phyloP scores from a whole-genome alignment of 1,284 basidiomycete species.

The Pisolithus thermaeus region DNA sequence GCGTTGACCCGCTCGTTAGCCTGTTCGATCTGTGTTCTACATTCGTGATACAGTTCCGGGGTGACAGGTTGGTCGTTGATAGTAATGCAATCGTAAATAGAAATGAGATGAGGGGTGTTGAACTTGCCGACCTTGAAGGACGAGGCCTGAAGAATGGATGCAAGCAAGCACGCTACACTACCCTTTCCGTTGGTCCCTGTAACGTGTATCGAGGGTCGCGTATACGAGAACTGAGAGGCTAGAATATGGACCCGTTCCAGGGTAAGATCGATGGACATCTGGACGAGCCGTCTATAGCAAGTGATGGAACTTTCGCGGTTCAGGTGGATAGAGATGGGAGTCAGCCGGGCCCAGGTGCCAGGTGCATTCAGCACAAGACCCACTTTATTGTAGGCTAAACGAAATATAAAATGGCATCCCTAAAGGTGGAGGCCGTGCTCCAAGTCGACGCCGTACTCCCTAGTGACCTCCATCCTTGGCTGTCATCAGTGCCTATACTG shows the following conservation, averaged over 20 bases:
- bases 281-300: no score
- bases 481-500: no score
- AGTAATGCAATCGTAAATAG: conserved; percentile 73
- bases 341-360: no score
- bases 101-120: conserved; percentile 89
- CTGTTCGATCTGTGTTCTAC: conserved; percentile 45
- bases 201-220: conserved; percentile 85
- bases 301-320: no score
- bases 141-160: conserved; percentile 64
- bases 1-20: conserved; percentile 43
- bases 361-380: no score
- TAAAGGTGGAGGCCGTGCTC: no score
- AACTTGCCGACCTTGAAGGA: conserved; percentile 71
- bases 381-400: not conserved
- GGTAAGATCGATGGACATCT: conserved; percentile 75
- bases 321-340: no score
- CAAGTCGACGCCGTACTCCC: no score
- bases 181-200: conserved; percentile 99
- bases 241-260: conserved; percentile 66
- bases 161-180: conserved; percentile 79
- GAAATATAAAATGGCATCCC: not conserved
- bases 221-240: conserved; percentile 55
- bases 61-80: conserved; percentile 59
- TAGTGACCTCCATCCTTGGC: no score
- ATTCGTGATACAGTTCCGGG: conserved; percentile 44